Evolutionary conservation across 2,329 filamentous ascomycete genomes (phyloP).

Genomic region (Cladosporium oxysporum): DNA sequence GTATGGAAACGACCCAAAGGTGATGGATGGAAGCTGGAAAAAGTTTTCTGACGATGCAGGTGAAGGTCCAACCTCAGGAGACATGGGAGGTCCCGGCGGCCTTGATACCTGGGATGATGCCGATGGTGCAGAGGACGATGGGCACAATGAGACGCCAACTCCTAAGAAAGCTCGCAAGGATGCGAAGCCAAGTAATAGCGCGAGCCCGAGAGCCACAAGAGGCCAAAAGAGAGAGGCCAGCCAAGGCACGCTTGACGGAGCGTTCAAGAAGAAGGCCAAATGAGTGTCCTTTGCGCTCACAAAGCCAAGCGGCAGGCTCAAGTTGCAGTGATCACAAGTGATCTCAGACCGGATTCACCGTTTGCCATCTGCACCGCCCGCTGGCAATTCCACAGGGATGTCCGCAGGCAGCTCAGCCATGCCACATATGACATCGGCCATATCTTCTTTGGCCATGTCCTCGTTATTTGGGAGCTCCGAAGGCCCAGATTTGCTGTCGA

Average conservation of each 20-base stretch:
- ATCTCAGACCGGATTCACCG: neutral
- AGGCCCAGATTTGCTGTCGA: neutral
- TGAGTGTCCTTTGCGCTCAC: neutral
- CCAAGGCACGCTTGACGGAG: conserved; percentile 36
- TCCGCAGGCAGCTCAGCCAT: conserved; percentile 21
- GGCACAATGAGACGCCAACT: neutral
- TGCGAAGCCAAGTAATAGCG: neutral
- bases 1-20: conserved; percentile 63
- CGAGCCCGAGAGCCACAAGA: conserved; percentile 6
- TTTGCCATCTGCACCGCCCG: neutral
- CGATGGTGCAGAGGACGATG: conserved; percentile 25
- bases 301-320: neutral
- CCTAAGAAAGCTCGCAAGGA: neutral
- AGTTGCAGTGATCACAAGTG: neutral
- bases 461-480: neutral
- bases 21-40: conserved; percentile 62
- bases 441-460: neutral
- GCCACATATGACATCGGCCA: conserved; percentile 15
- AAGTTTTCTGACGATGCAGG: conserved; percentile 49
- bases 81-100: conserved; percentile 43
- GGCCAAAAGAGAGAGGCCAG: conserved; percentile 37
- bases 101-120: conserved; percentile 33
- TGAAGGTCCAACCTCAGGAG: conserved; percentile 48
- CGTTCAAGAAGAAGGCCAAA: conserved; percentile 34
- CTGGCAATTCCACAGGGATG: conserved; percentile 4